Evolutionary conservation across 495 filamentous ascomycete species (phyloP), one percentile per base, ranked within the genome.

Genomic region (Aspergillus sparsus): DNA sequence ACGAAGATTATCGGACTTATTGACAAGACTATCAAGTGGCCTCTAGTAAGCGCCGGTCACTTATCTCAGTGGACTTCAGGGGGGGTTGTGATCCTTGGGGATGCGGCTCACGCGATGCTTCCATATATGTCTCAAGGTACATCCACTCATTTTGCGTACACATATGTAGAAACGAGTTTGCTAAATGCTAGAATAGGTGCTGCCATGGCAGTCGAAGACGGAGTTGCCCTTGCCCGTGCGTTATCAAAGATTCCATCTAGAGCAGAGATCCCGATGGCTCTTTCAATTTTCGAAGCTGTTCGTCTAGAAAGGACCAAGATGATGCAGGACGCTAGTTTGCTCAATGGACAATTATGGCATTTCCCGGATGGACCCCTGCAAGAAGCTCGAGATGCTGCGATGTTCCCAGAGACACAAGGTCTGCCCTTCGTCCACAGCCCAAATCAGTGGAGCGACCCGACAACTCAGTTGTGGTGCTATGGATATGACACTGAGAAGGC

Each of bases 21-120:
- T 6, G 62, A 70, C 0, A 68, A 68, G 6, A 72, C 70, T 7
- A 54, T 74, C 27, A 77, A 78, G 68, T 80, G 71, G 78, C 77
- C 70, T 2, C 63, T 79, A 2, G 42, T 79, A 7, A 75, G 65
- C 46, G 69, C 69, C 1, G 52, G 54, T 0, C 53, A 66, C 0
- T 60, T 82, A 5, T 0, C 36, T 4, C 71, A 55, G 6, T 80
- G 80, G 77, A 54, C 66, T 10, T 59, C 54, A 8, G 66, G 64
- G 4, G 74, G 71, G 44, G 32, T 77, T 1, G 41, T 81, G 0
- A 70, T 83, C 5, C 46, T 82, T 0, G 73, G 80, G 13, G 81
- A 83, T 56, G 80, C 78, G 7, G 79, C 79, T 13, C 81, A 82
- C 64, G 71, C 80, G 2, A 81, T 83, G 78, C 66, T 81, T 3